Evolutionary conservation across 139 green algal species (phyloP), one percentile per base, ranked within the genome.

Genomic region (Chlorella sorokiniana): DNA sequence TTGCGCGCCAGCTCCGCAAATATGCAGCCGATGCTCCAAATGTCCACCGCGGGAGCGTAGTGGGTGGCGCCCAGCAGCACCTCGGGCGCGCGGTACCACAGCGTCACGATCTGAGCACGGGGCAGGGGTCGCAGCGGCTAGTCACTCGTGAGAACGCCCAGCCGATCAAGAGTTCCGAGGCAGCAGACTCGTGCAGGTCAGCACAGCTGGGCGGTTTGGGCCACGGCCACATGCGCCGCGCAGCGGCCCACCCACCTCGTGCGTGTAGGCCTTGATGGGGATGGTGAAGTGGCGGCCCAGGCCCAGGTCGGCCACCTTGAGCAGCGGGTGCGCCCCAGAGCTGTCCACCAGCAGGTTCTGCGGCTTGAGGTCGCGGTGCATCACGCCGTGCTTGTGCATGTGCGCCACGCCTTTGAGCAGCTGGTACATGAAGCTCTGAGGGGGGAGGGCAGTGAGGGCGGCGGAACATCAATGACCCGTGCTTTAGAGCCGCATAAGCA

Each of bases 21-120:
- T 72, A 99, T 99, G 93, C 97, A 99, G 62, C 94, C 97, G 25
- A 98, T 92, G 69, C 90, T 96, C 97, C 97, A 99, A 81, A 99
- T 97, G 88, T 99, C 97, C 33, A 99, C 97, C 0, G 96, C 91
- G 8, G 93, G 96, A 7, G 94, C 94, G 83, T 99, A 99, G 88
- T 98, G 93, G 29, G 95, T 96, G 14, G 91, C 89, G 4, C 97
- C 97, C 68, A 99, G 90, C 78, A 99, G 88, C 44, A 99, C 96
- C 90, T 99, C 97, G 14, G 97, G 97, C 6, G 97, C 97, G 6
- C 97, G 88, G 89, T 99, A 99, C 96, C 97, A 99, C 78, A 99
- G 87, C 16, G 97, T 99, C 18, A 99, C 96, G 72, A 99, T 97
- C 92, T 94, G 89, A 33, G 59, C 56, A 23, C 5, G 37, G 4